Conservation (phyloP, 805 yeast genomes). For the Torulaspora franciscae region DNA sequence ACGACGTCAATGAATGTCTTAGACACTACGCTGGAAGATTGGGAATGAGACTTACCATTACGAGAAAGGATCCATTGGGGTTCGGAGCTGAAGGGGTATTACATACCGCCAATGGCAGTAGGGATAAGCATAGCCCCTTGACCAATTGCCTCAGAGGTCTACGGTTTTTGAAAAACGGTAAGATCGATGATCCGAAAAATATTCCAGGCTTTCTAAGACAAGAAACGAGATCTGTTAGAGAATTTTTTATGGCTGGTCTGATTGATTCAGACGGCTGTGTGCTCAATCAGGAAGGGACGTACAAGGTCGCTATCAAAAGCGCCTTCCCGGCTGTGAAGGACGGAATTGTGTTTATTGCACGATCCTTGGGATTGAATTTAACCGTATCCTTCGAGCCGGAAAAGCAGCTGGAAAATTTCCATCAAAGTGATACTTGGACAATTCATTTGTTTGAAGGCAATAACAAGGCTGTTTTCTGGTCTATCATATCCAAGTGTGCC, state of each 20-base stretch:
- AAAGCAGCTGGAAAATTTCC: slow-evolving; percentile 7
- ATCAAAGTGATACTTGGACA: slow-evolving; percentile 11
- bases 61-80: not conserved
- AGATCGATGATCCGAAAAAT: slow-evolving; percentile 2
- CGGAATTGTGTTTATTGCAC: slow-evolving; percentile 4
- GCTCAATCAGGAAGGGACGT: too few relatives aligned
- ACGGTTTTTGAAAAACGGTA: slow-evolving; percentile 6
- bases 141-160: too few relatives aligned
- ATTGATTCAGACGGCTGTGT: slow-evolving; percentile 10
- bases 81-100: slow-evolving; percentile 4
- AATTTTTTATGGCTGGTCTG: slow-evolving; percentile 11
- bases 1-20: slow-evolving; percentile 9
- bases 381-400: slow-evolving; percentile 7
- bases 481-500: slow-evolving; percentile 6
- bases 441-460: slow-evolving; percentile 7
- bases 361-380: slow-evolving; percentile 11
- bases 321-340: slow-evolving; percentile 8
- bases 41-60: slow-evolving; percentile 8
- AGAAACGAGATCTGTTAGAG: slow-evolving; percentile 9
- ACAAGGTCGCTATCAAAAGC: slow-evolving; percentile 5
- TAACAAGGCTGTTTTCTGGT: slow-evolving; percentile 4
- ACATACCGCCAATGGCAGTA: slow-evolving; percentile 2
- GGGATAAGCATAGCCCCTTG: slow-evolving; percentile 9
- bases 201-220: slow-evolving; percentile 6
- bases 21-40: slow-evolving; percentile 3